Evolutionary conservation across 179 eudicot genomes (phyloP).

Genomic region (Drosera spatulata): DNA sequence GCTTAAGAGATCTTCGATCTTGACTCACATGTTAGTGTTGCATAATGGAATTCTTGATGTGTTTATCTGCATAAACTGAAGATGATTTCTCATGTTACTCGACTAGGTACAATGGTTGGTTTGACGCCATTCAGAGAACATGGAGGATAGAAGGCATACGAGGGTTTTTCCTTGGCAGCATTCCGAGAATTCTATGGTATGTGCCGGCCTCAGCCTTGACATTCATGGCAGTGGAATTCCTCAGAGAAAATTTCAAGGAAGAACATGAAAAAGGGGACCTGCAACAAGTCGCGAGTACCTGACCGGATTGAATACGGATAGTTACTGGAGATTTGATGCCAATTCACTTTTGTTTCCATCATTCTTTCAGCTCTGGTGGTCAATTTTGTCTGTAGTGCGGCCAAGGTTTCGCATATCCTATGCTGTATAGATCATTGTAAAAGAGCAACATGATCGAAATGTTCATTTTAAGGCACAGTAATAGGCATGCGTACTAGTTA

Average conservation of each 20-base stretch:
- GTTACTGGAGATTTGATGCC: too few species aligned
- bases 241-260: slow-evolving; percentile 53
- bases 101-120: slow-evolving; percentile 79
- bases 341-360: too few species aligned
- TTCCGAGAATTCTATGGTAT: slow-evolving; percentile 81
- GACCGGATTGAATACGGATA: slow-evolving; percentile 26
- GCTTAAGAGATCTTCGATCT: too few species aligned
- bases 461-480: too few species aligned
- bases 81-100: not conserved
- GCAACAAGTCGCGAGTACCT: slow-evolving; percentile 35
- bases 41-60: too few species aligned
- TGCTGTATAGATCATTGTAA: too few species aligned
- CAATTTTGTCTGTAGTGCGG: too few species aligned
- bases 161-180: slow-evolving; percentile 76
- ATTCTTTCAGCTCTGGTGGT: too few species aligned
- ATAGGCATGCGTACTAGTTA: too few species aligned
- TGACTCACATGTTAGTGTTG: too few species aligned
- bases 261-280: slow-evolving; percentile 6
- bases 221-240: slow-evolving; percentile 86
- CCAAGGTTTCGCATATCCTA: too few species aligned
- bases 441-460: too few species aligned
- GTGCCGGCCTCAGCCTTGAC: slow-evolving; percentile 92
- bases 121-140: slow-evolving; percentile 51
- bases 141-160: slow-evolving; percentile 63
- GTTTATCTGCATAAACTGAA: not conserved